Evolutionary conservation across 1,284 basidiomycete genomes (phyloP), one percentile per base, ranked within the genome.

Genomic region (Cerioporus squamosus): DNA sequence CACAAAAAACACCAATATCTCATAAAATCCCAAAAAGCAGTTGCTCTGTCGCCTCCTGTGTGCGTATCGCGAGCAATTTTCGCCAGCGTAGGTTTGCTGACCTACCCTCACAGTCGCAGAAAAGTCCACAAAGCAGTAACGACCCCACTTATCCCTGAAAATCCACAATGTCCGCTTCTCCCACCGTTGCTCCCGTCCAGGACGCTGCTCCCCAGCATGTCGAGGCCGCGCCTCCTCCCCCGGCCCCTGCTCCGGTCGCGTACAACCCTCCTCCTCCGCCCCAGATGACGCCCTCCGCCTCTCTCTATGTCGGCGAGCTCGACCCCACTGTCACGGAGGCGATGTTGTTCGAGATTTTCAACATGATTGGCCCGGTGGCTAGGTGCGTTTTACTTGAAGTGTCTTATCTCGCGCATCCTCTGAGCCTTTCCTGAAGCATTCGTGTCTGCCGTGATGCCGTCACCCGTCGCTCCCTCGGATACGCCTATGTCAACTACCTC

Each of bases 301-400:
- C 95, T 62, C 93, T 99, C 72, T 99, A 99, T 79, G 97, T 99
- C 65, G 97, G 97, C 66, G 97, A 99, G 83, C 91, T 99, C 69
- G 97, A 99, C 79, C 90, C 92, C 67, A 91, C 92, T 66, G 97
- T 99, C 77, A 95, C 96, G 52, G 97, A 99, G 84, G 97, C 97
- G 62, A 98, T 98, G 94, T 86, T 99, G 61, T 99, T 98, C 74
- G 97, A 99, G 84, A 99, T 99, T 76, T 99, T 99, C 86, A 98
- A 97, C 79, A 97, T 99, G 94, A 95, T 99, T 77, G 97, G 97
- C 59, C 96, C 97, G 57, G 97, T 99, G 66, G 95, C 95, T 61
- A 95, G 93, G 91, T 92, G 66, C 61, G 84, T 75, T 45, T 57
- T 22, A 31, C 10, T 46, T 29, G 52, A 38, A 26, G 52, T 10